phyloP scores from a whole-genome alignment of 2,329 filamentous ascomycete genomes.

The Chaetomium olivaceum region DNA sequence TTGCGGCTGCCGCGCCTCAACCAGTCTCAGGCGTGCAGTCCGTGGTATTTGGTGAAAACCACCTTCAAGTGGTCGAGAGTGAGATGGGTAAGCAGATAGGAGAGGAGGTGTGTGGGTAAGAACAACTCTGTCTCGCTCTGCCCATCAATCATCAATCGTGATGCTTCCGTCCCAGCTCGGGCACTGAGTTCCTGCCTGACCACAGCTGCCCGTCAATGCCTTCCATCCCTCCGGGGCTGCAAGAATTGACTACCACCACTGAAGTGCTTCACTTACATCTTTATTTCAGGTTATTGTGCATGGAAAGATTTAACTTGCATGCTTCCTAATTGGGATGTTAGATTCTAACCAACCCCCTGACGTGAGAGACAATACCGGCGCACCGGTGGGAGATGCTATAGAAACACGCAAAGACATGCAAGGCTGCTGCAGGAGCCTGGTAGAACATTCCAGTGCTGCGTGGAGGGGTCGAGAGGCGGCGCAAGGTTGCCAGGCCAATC shows the following conservation, averaged over 20 bases:
- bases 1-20: constrained; percentile 6
- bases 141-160: neutral
- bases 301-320: no score
- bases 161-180: neutral
- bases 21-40: neutral
- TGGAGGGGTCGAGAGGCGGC: constrained; percentile 24
- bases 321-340: no score
- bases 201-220: neutral
- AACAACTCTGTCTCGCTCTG: no score
- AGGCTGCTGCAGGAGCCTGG: constrained; percentile 15
- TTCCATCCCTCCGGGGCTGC: neutral
- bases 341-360: no score
- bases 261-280: neutral
- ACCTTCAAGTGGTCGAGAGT: neutral
- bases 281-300: no score
- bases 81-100: neutral
- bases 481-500: constrained; percentile 32
- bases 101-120: neutral
- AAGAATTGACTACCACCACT: neutral
- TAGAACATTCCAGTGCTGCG: constrained; percentile 32
- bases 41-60: neutral
- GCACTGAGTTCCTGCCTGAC: neutral
- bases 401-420: constrained; percentile 1
- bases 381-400: neutral
- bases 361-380: neutral